Base-by-base conservation (phyloP, 2,329 filamentous ascomycete species). In the Clarireedia homoeocarpa region DNA sequence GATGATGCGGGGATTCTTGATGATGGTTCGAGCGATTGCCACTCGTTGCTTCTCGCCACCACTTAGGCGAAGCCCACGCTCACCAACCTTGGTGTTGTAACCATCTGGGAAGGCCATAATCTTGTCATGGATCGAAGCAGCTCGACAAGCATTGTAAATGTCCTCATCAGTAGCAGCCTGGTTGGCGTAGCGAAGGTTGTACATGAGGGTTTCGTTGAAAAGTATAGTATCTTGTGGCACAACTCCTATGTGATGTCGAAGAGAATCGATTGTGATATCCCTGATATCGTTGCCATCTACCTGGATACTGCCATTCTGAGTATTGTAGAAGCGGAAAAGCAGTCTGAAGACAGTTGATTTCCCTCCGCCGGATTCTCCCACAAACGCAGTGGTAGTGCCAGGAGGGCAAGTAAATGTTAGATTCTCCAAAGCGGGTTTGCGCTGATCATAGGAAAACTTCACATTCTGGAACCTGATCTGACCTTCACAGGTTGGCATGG, bases 341-440 rank as follows among this genome's bases (percentile, higher is more conserved):
- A 97, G 81, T 51, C 94, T 87, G 76, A 99, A 96, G 26, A 99
- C 82, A 0, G 94, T 99, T 2, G 92, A 97, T 72, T 99, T 99
- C 62, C 94, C 94, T 58, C 94, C 94, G 47, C 94, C 94, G 34
- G 92, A 97, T 71, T 97, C 92, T 61, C 94, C 94, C 17, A 99
- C 94, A 61, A 99, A 85, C 0, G 94, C 94, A 5, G 92, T 99
- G 0, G 91, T 97, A 0, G 91, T 96, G 52, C 94, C 94, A 2
- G 94, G 91, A 17, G 77, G 75, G 70, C 91, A 96, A 61, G 86
- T 85, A 71, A 99, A 97, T 61, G 82, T 86, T 49, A 99, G 78
- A 47, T 91, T 85, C 61, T 87, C 84, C 60, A 99, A 74, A 1
- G 94, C 94, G 6, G 91, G 86, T 69, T 90, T 91, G 53, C 91